Evolutionary conservation across 805 yeast species (phyloP).

Genomic region (Tetrapisispora pingtungensis): DNA sequence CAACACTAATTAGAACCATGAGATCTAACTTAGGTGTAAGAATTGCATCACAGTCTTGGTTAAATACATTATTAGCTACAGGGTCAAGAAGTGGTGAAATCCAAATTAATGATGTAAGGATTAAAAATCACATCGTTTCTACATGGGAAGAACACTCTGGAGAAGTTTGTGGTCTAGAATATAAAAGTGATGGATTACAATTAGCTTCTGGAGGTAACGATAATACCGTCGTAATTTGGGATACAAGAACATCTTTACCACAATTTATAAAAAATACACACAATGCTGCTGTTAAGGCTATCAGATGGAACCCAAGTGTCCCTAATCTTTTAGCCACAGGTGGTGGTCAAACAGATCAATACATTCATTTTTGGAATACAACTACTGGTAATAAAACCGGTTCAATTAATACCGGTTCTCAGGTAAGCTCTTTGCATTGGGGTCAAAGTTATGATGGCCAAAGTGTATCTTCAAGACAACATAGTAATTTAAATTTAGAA

Average conservation of each 20-base stretch:
- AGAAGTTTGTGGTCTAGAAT: constrained; percentile 86
- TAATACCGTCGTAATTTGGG: constrained; percentile 89
- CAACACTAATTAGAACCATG: constrained; percentile 69
- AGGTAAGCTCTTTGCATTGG: constrained; percentile 91
- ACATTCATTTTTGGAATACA: constrained; percentile 92
- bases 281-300: constrained; percentile 89
- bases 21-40: constrained; percentile 57
- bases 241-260: constrained; percentile 60
- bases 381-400: constrained; percentile 80
- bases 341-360: constrained; percentile 86
- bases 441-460: constrained; percentile 39
- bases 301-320: constrained; percentile 91
- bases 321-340: constrained; percentile 83
- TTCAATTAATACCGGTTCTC: constrained; percentile 84
- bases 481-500: constrained; percentile 5
- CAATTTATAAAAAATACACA: constrained; percentile 69
- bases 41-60: constrained; percentile 80
- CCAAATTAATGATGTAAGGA: constrained; percentile 81
- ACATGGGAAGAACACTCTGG: constrained; percentile 62
- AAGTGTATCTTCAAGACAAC: constrained; percentile 2
- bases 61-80: constrained; percentile 66
- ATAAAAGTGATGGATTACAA: constrained; percentile 75
- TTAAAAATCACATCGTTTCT: constrained; percentile 62
- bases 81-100: constrained; percentile 83
- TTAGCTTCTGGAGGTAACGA: constrained; percentile 93